phyloP scores from a whole-genome alignment of 768 basidiomycete genomes.

The Leccinum uliginosum region DNA sequence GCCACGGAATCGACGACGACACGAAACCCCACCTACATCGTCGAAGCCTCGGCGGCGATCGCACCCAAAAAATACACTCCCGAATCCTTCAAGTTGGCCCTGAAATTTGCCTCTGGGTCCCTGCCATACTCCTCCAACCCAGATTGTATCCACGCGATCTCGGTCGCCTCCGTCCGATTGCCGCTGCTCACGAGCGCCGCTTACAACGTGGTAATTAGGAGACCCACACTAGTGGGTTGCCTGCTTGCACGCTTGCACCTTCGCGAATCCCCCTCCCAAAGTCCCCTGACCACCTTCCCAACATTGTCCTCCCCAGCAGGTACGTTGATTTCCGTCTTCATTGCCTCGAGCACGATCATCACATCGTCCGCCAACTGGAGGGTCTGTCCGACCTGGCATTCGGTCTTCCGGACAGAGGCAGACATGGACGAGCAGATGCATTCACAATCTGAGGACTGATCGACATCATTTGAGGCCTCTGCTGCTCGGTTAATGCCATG shows the following conservation, averaged over 20 bases:
- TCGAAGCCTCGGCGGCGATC: constrained; percentile 85
- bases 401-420: constrained; percentile 50
- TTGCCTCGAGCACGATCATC: constrained; percentile 54
- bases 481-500: background rate
- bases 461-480: constrained; percentile 1
- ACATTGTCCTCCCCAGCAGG: constrained; percentile 41
- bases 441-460: constrained; percentile 1
- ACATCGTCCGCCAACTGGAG: constrained; percentile 40
- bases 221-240: constrained; percentile 39
- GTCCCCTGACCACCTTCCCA: constrained; percentile 39
- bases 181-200: constrained; percentile 81
- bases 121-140: constrained; percentile 67
- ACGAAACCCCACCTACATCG: constrained; percentile 56
- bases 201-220: too few relatives aligned
- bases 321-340: constrained; percentile 61
- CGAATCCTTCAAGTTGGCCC: constrained; percentile 87
- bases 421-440: constrained; percentile 36
- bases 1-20: background rate
- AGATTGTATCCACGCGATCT: constrained; percentile 79
- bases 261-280: constrained; percentile 40
- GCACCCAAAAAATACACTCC: constrained; percentile 94
- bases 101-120: constrained; percentile 68
- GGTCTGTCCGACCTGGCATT: constrained; percentile 37
- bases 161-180: constrained; percentile 81
- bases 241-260: constrained; percentile 43